Conservation (phyloP, 371 early-diverging fungal genomes). For the Actinomucor elegans region DNA sequence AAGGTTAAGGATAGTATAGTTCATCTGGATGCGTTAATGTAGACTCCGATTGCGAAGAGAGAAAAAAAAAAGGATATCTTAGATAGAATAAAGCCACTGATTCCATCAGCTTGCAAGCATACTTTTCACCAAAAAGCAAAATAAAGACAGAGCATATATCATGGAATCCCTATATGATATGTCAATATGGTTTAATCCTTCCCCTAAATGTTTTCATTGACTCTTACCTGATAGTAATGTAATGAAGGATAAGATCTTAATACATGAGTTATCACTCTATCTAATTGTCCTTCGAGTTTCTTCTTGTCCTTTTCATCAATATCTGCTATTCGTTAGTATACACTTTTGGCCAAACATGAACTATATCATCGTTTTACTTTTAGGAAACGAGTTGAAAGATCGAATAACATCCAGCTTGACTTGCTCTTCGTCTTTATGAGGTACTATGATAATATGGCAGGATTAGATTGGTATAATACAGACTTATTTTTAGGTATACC, state of each 20-base stretch:
- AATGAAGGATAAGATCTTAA: constrained; percentile 56
- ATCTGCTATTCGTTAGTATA: too few relatives aligned
- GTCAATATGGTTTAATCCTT: too few relatives aligned
- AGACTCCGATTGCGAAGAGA: too few relatives aligned
- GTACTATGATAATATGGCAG: constrained; percentile 3
- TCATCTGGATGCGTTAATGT: not conserved
- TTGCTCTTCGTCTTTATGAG: constrained; percentile 54
- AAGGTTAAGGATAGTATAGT: constrained; percentile 9
- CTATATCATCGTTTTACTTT: constrained; percentile 21
- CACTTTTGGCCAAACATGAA: too few relatives aligned
- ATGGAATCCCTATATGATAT: constrained; percentile 61
- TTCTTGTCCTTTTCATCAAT: constrained; percentile 29
- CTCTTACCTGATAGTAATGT: constrained; percentile 66
- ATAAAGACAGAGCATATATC: constrained; percentile 68
- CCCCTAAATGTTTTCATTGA: not conserved
- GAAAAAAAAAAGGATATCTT: constrained; percentile 52
- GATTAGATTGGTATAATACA: not conserved
- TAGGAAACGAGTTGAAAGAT: constrained; percentile 47
- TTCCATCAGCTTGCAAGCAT: constrained; percentile 51
- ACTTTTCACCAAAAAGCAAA: constrained; percentile 53
- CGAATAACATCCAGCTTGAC: constrained; percentile 52
- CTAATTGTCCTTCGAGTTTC: constrained; percentile 43
- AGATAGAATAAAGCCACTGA: constrained; percentile 59
- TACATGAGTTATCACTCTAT: constrained; percentile 51
- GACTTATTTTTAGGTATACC: not conserved